These are phyloP conservation scores for Myriangium duriaei DNA, from an alignment of 2,329 filamentous ascomycete genomes.

Conservation along the genomic window DNA sequence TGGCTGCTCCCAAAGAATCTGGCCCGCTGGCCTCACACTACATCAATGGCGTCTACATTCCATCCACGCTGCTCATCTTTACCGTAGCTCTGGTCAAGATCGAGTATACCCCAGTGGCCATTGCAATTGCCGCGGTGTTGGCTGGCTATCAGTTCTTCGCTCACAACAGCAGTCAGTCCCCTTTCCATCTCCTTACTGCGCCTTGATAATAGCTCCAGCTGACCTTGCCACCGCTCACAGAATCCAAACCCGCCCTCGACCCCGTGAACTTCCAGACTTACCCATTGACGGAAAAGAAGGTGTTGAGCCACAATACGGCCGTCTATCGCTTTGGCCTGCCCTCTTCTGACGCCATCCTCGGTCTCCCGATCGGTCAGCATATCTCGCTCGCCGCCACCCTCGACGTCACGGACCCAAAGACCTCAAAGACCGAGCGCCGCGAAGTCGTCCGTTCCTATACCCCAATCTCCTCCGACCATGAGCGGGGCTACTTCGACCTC, in stretches of 20 bases:
- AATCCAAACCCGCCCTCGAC: constrained; percentile 71
- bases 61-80: constrained; percentile 63
- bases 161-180: constrained; percentile 50
- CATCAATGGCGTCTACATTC: constrained; percentile 71
- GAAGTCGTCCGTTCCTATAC: constrained; percentile 88
- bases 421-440: constrained; percentile 60
- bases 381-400: constrained; percentile 84
- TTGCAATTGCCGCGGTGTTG: constrained; percentile 51
- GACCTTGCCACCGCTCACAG: too few relatives aligned
- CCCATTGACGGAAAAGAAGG: constrained; percentile 83
- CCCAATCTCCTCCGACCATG: constrained; percentile 78
- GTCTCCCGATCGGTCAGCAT: constrained; percentile 65
- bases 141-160: constrained; percentile 57
- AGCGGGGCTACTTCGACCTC: constrained; percentile 86
- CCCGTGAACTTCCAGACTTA: constrained; percentile 83
- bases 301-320: constrained; percentile 95
- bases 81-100: constrained; percentile 67
- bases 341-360: constrained; percentile 64
- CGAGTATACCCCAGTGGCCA: constrained; percentile 62
- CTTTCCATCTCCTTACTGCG: constrained; percentile 6
- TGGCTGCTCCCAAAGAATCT: constrained; percentile 15
- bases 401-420: constrained; percentile 48
- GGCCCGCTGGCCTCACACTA: constrained; percentile 48
- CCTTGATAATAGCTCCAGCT: too few relatives aligned
- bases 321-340: constrained; percentile 96